Evolutionary conservation across 1,284 basidiomycete species (phyloP).

Genomic region (Moniliophthora roreri): DNA sequence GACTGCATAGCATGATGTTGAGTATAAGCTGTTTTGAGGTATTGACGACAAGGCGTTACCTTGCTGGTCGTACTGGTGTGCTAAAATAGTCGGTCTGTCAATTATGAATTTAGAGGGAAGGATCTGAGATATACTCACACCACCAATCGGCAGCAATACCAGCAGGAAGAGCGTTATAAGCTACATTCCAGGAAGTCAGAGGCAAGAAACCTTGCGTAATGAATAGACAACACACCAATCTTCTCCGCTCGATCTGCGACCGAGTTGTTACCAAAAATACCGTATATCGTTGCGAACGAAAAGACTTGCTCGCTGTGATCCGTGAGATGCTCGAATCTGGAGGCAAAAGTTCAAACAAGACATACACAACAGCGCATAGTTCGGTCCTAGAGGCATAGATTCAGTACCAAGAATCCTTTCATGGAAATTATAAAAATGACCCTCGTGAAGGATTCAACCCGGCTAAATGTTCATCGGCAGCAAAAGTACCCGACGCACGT

Average conservation of each 20-base stretch:
- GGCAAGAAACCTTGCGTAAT: background rate
- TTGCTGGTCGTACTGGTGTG: constrained; percentile 41
- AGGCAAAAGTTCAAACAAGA: background rate
- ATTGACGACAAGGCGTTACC: constrained; percentile 19
- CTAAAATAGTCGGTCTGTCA: constrained; percentile 15
- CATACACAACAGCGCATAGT: constrained; percentile 37
- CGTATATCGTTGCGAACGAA: constrained; percentile 36
- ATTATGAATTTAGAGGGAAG: background rate
- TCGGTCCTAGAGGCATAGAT: constrained; percentile 28
- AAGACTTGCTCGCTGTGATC: constrained; percentile 38
- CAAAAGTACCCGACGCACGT: constrained; percentile 36
- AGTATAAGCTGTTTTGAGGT: background rate
- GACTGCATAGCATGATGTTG: constrained; percentile 19
- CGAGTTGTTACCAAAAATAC: constrained; percentile 37
- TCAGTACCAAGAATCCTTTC: background rate
- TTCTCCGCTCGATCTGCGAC: constrained; percentile 38
- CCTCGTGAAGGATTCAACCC: constrained; percentile 38
- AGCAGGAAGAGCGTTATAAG: constrained; percentile 39
- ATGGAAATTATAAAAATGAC: constrained; percentile 18
- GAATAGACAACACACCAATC: constrained; percentile 26
- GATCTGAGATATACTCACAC: constrained; percentile 23
- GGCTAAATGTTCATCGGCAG: constrained; percentile 38
- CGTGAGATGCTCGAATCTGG: background rate
- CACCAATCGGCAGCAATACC: constrained; percentile 36
- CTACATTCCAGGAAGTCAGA: constrained; percentile 18